Percentiles rank a stretch among this genome's conserved stretches.
These are phyloP conservation scores for Tetratostichococcus sp. DNA, from an alignment of 139 green algal species.

Conservation along the genomic window DNA sequence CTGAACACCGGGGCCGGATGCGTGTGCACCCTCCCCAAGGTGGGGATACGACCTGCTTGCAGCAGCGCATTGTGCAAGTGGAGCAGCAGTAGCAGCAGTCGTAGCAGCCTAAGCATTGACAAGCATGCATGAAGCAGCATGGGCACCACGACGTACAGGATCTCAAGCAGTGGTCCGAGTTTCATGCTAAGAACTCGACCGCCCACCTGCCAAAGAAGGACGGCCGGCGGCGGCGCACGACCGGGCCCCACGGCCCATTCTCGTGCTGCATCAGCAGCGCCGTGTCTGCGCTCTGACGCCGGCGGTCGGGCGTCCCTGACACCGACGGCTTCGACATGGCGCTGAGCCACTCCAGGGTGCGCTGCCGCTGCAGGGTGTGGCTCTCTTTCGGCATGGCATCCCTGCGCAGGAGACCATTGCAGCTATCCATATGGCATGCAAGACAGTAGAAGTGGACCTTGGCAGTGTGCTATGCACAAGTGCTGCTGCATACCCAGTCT, in stretches of 20 bases:
- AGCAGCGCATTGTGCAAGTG: too few relatives aligned
- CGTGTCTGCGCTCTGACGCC: background rate
- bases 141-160: too few relatives aligned
- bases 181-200: too few relatives aligned
- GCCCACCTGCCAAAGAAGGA: background rate
- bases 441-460: too few relatives aligned
- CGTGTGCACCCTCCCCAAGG: background rate
- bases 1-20: background rate
- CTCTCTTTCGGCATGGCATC: background rate
- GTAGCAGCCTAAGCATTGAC: too few relatives aligned
- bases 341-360: background rate
- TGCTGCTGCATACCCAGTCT: background rate
- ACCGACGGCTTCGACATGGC: background rate
- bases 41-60: background rate
- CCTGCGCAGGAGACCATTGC: background rate
- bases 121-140: too few relatives aligned
- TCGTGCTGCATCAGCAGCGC: background rate
- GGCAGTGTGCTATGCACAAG: too few relatives aligned
- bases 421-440: too few relatives aligned
- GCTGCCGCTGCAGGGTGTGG: background rate
- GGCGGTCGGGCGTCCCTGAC: background rate
- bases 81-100: too few relatives aligned
- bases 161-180: too few relatives aligned
- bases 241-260: background rate
- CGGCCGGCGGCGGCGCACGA: background rate